Percentiles rank a stretch among this genome's conserved stretches.
These are phyloP conservation scores for Mortierella sp. DNA, from an alignment of 371 early-diverging fungal genomes.

Conservation along the genomic window DNA sequence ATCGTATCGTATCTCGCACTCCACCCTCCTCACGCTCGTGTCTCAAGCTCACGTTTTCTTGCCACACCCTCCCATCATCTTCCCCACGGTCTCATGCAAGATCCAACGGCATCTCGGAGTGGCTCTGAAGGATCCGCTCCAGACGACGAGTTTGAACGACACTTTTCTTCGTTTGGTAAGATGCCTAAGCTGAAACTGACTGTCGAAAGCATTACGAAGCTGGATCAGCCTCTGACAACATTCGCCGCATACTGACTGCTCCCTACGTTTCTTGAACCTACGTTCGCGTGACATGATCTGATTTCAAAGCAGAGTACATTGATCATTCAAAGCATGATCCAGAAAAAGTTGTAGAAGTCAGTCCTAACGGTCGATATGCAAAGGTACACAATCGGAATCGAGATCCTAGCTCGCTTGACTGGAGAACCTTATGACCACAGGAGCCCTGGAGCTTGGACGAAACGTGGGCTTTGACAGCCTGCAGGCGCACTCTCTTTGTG, in stretches of 20 bases:
- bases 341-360: conserved; percentile 78
- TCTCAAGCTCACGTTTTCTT: no score
- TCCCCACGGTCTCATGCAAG: conserved; percentile 20
- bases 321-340: conserved; percentile 62
- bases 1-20: no score
- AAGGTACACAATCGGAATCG: conserved; percentile 55
- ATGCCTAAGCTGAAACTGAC: neutral
- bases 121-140: conserved; percentile 34
- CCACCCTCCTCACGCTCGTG: no score
- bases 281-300: neutral
- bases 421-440: neutral
- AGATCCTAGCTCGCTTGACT: neutral
- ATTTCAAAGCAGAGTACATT: conserved; percentile 42
- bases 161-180: conserved; percentile 36
- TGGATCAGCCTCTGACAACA: neutral
- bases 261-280: neutral
- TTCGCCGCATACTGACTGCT: neutral
- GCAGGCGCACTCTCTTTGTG: no score
- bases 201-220: neutral
- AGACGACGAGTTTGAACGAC: conserved; percentile 32
- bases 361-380: conserved; percentile 79
- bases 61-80: neutral
- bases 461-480: no score
- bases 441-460: no score
- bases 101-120: conserved; percentile 36